Evolutionary conservation across 306 rosid species (phyloP).

Genomic region (Arachis stenosperma): DNA sequence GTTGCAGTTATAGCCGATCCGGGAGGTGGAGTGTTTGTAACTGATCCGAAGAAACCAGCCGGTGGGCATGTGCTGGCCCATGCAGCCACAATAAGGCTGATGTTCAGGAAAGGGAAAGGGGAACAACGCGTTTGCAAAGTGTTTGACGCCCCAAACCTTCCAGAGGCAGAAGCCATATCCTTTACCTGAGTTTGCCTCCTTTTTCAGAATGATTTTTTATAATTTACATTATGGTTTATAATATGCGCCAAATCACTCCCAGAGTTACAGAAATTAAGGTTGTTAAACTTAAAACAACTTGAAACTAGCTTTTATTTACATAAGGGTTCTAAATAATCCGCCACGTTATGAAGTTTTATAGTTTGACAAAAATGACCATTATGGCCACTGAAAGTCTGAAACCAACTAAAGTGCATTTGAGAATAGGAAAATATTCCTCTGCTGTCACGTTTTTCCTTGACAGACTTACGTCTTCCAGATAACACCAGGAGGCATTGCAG

Average conservation of each 20-base stretch:
- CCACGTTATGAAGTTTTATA: background rate
- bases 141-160: slow-evolving; percentile 92
- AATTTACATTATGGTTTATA: background rate
- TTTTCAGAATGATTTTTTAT: background rate
- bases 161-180: slow-evolving; percentile 99
- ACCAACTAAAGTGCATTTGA: slow-evolving; percentile 11
- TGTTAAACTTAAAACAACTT: slow-evolving; percentile 24
- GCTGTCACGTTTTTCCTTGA: slow-evolving; percentile 52
- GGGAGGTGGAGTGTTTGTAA: slow-evolving; percentile 87
- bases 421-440: slow-evolving; percentile 11
- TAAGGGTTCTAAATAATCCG: slow-evolving; percentile 5
- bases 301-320: slow-evolving; percentile 8
- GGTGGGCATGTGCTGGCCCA: slow-evolving; percentile 97
- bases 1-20: slow-evolving; percentile 95
- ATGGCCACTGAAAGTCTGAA: slow-evolving; percentile 1
- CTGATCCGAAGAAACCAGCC: slow-evolving; percentile 97
- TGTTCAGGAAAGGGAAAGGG: slow-evolving; percentile 97
- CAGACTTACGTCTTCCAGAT: slow-evolving; percentile 82
- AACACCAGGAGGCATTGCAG: slow-evolving; percentile 89
- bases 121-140: slow-evolving; percentile 96
- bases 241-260: slow-evolving; percentile 19
- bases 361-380: background rate
- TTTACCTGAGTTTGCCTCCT: slow-evolving; percentile 32
- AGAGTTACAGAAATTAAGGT: background rate
- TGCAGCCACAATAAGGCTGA: slow-evolving; percentile 87